Evolutionary conservation across 2,329 filamentous ascomycete species (phyloP).

Genomic region (Fonsecaea nubica): DNA sequence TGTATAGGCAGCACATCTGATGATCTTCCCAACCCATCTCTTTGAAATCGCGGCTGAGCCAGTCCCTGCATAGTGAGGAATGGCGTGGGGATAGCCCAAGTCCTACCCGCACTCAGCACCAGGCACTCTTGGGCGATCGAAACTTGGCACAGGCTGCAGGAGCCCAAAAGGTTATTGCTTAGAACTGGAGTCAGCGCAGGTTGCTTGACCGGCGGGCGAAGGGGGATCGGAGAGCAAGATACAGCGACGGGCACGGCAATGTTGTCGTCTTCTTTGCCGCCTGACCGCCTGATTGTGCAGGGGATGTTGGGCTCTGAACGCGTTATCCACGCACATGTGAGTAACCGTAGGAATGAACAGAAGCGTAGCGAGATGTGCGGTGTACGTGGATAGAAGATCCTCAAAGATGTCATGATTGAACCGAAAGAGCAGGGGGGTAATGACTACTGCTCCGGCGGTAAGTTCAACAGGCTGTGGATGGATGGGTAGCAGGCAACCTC

Average conservation of each 20-base stretch:
- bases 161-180: neutral
- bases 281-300: constrained; percentile 20
- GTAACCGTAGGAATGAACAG: neutral
- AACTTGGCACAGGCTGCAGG: neutral
- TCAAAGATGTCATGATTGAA: constrained; percentile 1
- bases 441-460: neutral
- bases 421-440: neutral
- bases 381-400: constrained; percentile 3
- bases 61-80: neutral
- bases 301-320: neutral
- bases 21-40: neutral
- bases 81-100: neutral
- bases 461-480: no score
- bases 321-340: neutral
- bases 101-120: neutral
- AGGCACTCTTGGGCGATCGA: neutral
- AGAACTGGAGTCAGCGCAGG: neutral
- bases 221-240: neutral
- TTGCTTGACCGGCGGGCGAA: neutral
- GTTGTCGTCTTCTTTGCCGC: constrained; percentile 4
- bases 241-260: neutral
- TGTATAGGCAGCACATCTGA: neutral
- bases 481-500: neutral
- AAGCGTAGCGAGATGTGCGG: constrained; percentile 3
- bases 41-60: neutral